A percentile compares a stretch with the other conserved stretches of the same genome.
phyloP scores from a whole-genome alignment of 306 rosid genomes.

The Cucumis melo region DNA sequence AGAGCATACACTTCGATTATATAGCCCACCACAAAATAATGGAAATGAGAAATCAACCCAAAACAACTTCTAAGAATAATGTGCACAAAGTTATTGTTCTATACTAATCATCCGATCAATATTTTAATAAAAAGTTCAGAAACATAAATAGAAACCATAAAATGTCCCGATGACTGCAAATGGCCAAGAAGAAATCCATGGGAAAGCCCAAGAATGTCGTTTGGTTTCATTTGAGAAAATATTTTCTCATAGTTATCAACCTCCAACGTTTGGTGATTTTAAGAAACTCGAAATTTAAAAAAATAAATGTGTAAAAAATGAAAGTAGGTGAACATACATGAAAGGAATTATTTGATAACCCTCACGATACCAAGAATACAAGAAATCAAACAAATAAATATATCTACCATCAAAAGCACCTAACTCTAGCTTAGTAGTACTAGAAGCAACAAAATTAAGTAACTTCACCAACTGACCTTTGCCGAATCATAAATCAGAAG shows the following conservation, averaged over 20 bases:
- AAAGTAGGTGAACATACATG: not conserved
- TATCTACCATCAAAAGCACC: not conserved
- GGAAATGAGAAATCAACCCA: not conserved
- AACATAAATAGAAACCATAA: not conserved
- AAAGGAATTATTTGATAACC: not conserved
- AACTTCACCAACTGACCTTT: slow-evolving; percentile 32
- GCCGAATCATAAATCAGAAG: slow-evolving; percentile 91
- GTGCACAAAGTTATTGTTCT: not conserved
- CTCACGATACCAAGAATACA: not conserved
- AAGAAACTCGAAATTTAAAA: not conserved
- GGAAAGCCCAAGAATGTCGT: slow-evolving; percentile 89
- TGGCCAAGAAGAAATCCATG: slow-evolving; percentile 98
- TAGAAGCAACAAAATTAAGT: not conserved
- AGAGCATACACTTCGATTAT: not conserved
- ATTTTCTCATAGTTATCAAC: slow-evolving; percentile 79
- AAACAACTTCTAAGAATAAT: not conserved
- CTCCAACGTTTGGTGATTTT: slow-evolving; percentile 25
- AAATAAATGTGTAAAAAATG: not conserved
- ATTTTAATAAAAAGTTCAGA: not conserved
- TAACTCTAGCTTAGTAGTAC: not conserved
- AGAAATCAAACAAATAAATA: not conserved
- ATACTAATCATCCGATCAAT: not conserved
- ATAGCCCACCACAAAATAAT: not conserved
- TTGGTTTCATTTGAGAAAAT: slow-evolving; percentile 83
- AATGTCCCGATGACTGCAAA: slow-evolving; percentile 80